phyloP scores from a whole-genome alignment of 305 asterid genomes.

The Fraxinus floribunda region DNA sequence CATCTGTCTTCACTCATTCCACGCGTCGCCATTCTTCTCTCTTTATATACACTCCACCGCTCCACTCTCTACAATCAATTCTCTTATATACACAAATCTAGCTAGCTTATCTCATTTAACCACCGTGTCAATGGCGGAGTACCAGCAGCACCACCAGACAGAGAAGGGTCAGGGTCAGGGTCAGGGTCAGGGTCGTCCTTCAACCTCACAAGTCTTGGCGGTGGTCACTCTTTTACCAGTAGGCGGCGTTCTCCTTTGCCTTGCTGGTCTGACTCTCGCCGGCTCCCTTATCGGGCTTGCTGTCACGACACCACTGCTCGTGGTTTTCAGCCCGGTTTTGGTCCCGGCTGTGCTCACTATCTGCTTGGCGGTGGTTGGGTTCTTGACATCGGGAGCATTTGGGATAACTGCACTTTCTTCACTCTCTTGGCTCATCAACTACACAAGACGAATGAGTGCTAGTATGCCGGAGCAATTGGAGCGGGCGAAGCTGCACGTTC shows the following conservation, averaged over 20 bases:
- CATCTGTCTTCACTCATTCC: constrained; percentile 40
- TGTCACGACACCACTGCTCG: constrained; percentile 30
- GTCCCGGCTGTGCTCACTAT: constrained; percentile 39
- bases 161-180: constrained; percentile 2
- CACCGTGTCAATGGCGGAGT: constrained; percentile 34
- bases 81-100: background rate
- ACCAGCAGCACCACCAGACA: constrained; percentile 2
- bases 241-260: constrained; percentile 35
- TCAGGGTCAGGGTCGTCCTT: constrained; percentile 19
- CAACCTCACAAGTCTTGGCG: constrained; percentile 34
- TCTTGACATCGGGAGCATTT: constrained; percentile 45
- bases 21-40: constrained; percentile 33
- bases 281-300: constrained; percentile 40
- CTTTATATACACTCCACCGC: constrained; percentile 22
- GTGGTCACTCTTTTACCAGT: constrained; percentile 42
- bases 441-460: constrained; percentile 19
- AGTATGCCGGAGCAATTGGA: constrained; percentile 26
- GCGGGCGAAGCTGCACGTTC: constrained; percentile 29
- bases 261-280: constrained; percentile 33
- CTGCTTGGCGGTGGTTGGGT: constrained; percentile 35
- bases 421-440: constrained; percentile 38
- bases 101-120: background rate
- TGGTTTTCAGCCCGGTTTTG: constrained; percentile 41
- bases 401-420: constrained; percentile 48
- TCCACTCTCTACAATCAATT: background rate